Evolutionary conservation across 208 protist species (phyloP).

Genomic region (Perkinsela sp.): DNA sequence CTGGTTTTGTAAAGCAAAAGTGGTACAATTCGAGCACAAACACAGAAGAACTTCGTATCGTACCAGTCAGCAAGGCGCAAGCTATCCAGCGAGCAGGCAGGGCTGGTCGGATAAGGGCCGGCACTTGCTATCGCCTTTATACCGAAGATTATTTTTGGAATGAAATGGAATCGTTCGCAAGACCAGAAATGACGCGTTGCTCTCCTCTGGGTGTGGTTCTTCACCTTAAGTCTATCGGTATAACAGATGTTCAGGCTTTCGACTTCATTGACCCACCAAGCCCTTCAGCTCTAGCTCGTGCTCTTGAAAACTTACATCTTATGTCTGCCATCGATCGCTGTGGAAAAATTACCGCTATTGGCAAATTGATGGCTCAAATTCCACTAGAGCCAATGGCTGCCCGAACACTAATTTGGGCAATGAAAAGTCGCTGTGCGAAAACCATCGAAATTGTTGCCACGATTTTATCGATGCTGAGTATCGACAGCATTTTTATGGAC

Average conservation of each 20-base stretch:
- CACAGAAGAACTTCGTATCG: constrained; percentile 80
- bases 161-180: constrained; percentile 69
- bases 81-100: constrained; percentile 84
- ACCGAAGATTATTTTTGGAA: constrained; percentile 71
- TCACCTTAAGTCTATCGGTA: constrained; percentile 74
- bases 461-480: not conserved
- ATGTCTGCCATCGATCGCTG: constrained; percentile 83
- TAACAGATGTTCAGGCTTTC: constrained; percentile 82
- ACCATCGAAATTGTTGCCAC: not conserved
- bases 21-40: constrained; percentile 82
- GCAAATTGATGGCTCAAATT: constrained; percentile 85
- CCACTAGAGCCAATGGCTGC: constrained; percentile 72
- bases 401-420: not conserved
- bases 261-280: constrained; percentile 94
- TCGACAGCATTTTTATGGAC: not conserved
- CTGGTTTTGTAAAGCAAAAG: constrained; percentile 86
- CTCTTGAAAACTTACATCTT: constrained; percentile 72
- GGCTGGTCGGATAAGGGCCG: constrained; percentile 77
- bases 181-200: constrained; percentile 92
- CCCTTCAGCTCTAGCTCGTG: constrained; percentile 32
- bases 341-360: constrained; percentile 78
- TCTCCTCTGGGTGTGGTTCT: constrained; percentile 89
- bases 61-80: constrained; percentile 67
- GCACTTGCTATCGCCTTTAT: constrained; percentile 93
- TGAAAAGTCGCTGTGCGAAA: not conserved